Evolutionary conservation across 2,329 filamentous ascomycete genomes (phyloP), one percentile per base, ranked within the genome.

Genomic region (Sporothrix globosa): DNA sequence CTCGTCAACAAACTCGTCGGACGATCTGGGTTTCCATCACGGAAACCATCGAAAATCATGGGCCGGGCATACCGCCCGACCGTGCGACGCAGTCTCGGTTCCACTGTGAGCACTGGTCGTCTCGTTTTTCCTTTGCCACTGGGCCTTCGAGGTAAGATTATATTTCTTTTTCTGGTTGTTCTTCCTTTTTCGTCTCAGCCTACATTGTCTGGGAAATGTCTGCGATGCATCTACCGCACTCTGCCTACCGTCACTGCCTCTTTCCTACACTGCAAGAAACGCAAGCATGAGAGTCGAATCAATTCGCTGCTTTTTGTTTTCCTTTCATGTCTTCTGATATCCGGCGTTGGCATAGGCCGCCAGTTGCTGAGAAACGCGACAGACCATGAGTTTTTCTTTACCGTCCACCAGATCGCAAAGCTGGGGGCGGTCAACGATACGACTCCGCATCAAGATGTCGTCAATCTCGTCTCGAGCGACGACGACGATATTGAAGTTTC

Each of bases 301-400:
- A 48, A 24, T 13, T 39, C 2, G 19, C 21, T 41, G n/a, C 34
- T 30, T 30, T n/a, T 14, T 48, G 24, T 17, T 50, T 48, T 63
- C 39, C 1, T 46, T 10, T 24, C 4, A 5, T 65, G 44, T 34
- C 50, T 34, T 50, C 61, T 34, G 24, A 34, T 50, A 14, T 50
- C 24, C 46, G 7, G 11, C 3, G 10, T 65, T 14, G 24, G 21
- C 19, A 24, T 27, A 46, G 27, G 21, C 44, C 41, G 21, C 39
- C 58, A 24, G 2, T 27, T 21, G 13, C 21, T 27, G 21, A 46
- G 13, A 11, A 21, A 44, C 14, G n/a, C 21, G n/a, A 14, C 5
- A 63, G 61, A 50, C 17, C 27, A 50, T 13, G 24, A 48, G 9
- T 66, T 66, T 39, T 66, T 66, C 27, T 66, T 21, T 41, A 39